phyloP scores from a whole-genome alignment of 2,329 filamentous ascomycete species.

The Domatiomyces globalis region DNA sequence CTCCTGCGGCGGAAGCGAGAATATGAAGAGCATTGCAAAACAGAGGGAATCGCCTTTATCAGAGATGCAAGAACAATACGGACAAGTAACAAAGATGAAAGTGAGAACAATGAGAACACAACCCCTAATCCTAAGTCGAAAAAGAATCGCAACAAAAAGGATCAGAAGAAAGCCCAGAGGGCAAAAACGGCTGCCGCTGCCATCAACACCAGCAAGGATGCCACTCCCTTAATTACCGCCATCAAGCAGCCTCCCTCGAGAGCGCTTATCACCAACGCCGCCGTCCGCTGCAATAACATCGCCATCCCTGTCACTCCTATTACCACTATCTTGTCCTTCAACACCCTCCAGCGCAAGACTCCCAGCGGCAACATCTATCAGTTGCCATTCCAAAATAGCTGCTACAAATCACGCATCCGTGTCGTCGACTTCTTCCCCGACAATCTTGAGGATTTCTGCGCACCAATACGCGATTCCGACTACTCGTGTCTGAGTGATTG shows the following conservation, averaged over 20 bases:
- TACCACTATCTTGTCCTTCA: constrained; percentile 36
- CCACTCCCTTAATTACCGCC: not conserved
- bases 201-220: not conserved
- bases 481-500: constrained; percentile 36
- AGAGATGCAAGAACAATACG: constrained; percentile 7
- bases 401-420: constrained; percentile 53
- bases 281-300: constrained; percentile 35
- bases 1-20: constrained; percentile 50
- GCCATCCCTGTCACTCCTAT: constrained; percentile 29
- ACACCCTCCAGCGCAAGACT: constrained; percentile 33
- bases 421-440: constrained; percentile 68
- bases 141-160: constrained; percentile 18
- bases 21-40: constrained; percentile 34
- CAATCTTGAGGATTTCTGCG: constrained; percentile 56
- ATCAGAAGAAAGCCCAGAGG: constrained; percentile 19
- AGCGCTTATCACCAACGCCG: constrained; percentile 1
- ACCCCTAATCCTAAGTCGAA: constrained; percentile 17
- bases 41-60: constrained; percentile 19
- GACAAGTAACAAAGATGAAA: constrained; percentile 17
- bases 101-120: constrained; percentile 15
- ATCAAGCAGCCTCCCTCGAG: not conserved
- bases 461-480: constrained; percentile 32
- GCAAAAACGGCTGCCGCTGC: not conserved
- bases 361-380: constrained; percentile 31
- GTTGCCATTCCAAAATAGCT: constrained; percentile 60